phyloP scores from a whole-genome alignment of 495 filamentous ascomycete species.

The Cryomyces minteri region DNA sequence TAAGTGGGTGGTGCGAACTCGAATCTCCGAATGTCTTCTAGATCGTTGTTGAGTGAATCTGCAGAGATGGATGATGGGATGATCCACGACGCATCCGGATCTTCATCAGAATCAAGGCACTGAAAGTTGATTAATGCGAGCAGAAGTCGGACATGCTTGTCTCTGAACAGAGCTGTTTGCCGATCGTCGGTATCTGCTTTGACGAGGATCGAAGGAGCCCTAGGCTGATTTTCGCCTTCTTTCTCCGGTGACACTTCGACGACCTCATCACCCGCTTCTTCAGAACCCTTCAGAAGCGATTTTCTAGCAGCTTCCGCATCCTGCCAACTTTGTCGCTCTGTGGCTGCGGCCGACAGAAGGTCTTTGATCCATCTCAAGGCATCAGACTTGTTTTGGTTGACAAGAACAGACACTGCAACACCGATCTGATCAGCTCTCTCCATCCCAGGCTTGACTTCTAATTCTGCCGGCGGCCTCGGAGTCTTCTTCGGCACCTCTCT shows the following conservation, averaged over 20 bases:
- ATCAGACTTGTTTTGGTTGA: constrained; percentile 57
- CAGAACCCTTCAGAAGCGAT: constrained; percentile 5
- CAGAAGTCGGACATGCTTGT: constrained; percentile 76
- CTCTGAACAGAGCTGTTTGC: constrained; percentile 64
- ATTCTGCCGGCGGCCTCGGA: constrained; percentile 47
- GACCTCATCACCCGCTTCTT: constrained; percentile 16
- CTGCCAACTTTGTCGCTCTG: constrained; percentile 69
- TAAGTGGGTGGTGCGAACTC: constrained; percentile 55
- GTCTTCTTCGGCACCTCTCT: constrained; percentile 46
- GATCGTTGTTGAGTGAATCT: constrained; percentile 38
- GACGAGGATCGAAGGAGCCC: constrained; percentile 25
- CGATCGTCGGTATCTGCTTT: constrained; percentile 48
- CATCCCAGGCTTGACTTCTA: constrained; percentile 59
- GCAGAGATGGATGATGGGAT: constrained; percentile 49
- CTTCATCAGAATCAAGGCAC: constrained; percentile 46
- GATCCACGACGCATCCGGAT: constrained; percentile 60
- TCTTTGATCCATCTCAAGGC: constrained; percentile 68
- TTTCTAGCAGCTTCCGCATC: constrained; percentile 38
- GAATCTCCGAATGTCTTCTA: constrained; percentile 45
- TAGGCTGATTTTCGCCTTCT: background rate
- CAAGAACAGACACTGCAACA: constrained; percentile 56
- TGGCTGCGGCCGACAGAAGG: constrained; percentile 43
- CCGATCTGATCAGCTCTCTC: constrained; percentile 51
- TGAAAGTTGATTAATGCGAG: constrained; percentile 60
- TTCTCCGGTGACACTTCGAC: background rate